Percentiles rank a stretch among this genome's conserved stretches.
Evolutionary conservation across 1,284 basidiomycete genomes (phyloP).

Genomic region (Rhizoctonia solani): DNA sequence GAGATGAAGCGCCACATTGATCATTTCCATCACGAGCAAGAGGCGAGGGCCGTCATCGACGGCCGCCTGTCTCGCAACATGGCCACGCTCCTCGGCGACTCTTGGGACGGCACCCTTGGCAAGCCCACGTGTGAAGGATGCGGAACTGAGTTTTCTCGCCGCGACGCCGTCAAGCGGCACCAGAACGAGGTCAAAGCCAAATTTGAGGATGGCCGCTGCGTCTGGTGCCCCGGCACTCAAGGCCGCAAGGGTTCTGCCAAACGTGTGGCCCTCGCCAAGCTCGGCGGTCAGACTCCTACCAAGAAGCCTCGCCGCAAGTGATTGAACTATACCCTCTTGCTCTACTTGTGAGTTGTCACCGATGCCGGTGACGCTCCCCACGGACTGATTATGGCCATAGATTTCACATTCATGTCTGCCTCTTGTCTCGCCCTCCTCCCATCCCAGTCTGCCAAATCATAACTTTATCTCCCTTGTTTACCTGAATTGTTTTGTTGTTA

Average conservation of each 20-base stretch:
- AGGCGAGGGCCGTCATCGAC: constrained; percentile 30
- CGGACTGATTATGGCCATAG: constrained; percentile 1
- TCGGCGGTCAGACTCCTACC: not conserved
- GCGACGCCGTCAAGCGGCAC: constrained; percentile 32
- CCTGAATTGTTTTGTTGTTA: not conserved
- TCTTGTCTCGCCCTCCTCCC: not conserved
- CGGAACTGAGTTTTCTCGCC: constrained; percentile 31
- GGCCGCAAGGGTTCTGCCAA: constrained; percentile 32
- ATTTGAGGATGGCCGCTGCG: constrained; percentile 29
- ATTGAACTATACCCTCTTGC: not conserved
- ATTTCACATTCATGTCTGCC: constrained; percentile 10
- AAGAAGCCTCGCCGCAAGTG: constrained; percentile 31
- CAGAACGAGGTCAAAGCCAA: constrained; percentile 33
- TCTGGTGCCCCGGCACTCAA: constrained; percentile 32
- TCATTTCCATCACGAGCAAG: constrained; percentile 32
- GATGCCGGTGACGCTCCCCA: not conserved
- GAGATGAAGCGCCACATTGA: constrained; percentile 34
- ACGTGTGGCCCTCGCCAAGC: constrained; percentile 29
- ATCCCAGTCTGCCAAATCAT: constrained; percentile 4
- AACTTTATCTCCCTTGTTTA: constrained; percentile 25
- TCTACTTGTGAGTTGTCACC: constrained; percentile 27
- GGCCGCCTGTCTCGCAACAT: constrained; percentile 24
- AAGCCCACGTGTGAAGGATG: constrained; percentile 34
- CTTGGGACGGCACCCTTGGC: constrained; percentile 33
- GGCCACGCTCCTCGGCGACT: constrained; percentile 24